A percentile compares a stretch with the other conserved stretches of the same genome.
These are phyloP conservation scores for Dendrobium nobile DNA, from an alignment of 106 monocot species.

Conservation along the genomic window DNA sequence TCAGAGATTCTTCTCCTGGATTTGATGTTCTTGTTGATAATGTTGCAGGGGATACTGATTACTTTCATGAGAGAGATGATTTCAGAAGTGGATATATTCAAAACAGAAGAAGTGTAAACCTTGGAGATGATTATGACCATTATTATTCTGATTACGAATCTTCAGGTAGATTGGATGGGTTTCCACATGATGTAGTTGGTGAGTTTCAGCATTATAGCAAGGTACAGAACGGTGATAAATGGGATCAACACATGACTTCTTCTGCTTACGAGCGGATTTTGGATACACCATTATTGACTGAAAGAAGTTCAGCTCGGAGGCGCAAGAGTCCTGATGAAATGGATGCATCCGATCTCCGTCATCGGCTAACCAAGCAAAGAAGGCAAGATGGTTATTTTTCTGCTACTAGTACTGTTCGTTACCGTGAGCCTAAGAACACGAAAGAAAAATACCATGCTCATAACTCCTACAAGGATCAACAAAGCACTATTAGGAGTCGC, in stretches of 20 bases:
- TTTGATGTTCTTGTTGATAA: slow-evolving; percentile 42
- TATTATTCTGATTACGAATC: not conserved
- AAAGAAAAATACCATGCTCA: slow-evolving; percentile 17
- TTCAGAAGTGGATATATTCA: slow-evolving; percentile 13
- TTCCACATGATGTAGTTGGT: not conserved
- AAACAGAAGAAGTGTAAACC: slow-evolving; percentile 10
- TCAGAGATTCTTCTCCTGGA: slow-evolving; percentile 69
- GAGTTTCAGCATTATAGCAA: not conserved
- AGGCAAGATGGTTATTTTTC: slow-evolving; percentile 36
- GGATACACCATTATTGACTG: slow-evolving; percentile 18
- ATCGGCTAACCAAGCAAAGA: slow-evolving; percentile 58
- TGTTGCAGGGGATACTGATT: slow-evolving; percentile 33
- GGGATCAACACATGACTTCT: slow-evolving; percentile 11
- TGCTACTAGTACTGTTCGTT: slow-evolving; percentile 21
- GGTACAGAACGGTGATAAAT: not conserved
- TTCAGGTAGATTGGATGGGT: not conserved
- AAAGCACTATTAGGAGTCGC: slow-evolving; percentile 37
- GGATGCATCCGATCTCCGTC: slow-evolving; percentile 63
- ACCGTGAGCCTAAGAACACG: slow-evolving; percentile 14
- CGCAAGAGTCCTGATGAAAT: slow-evolving; percentile 16
- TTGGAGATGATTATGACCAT: not conserved
- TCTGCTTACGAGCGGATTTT: slow-evolving; percentile 20
- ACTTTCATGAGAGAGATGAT: slow-evolving; percentile 37
- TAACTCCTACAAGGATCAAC: slow-evolving; percentile 1
- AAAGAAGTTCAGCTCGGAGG: slow-evolving; percentile 18